A percentile compares a stretch with the other conserved stretches of the same genome.
phyloP scores from a whole-genome alignment of 331 rosid genomes.

The Quercus phellos region DNA sequence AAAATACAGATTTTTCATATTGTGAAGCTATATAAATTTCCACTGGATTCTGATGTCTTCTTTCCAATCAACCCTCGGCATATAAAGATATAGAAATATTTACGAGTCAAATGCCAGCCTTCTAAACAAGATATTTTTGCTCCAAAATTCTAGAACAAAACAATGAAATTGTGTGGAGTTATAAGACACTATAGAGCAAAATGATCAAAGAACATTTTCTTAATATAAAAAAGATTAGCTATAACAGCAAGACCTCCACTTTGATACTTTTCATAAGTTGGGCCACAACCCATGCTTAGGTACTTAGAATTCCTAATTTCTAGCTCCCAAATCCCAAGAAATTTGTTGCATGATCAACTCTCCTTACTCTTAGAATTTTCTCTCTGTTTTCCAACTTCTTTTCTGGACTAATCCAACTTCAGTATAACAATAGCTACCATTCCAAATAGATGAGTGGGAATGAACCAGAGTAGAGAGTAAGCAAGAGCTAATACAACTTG shows the following conservation, averaged over 20 bases:
- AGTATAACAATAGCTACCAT: neutral
- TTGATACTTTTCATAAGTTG: neutral
- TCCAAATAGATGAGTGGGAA: neutral
- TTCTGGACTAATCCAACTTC: neutral
- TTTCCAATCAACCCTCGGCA: neutral
- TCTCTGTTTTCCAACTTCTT: neutral
- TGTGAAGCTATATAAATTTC: neutral
- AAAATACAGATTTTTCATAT: neutral
- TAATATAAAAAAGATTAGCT: neutral
- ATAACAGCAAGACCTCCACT: neutral
- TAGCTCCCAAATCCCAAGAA: neutral
- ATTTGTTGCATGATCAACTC: neutral
- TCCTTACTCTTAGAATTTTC: too few relatives aligned
- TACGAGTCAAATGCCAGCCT: neutral
- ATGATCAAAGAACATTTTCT: neutral
- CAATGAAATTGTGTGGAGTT: neutral
- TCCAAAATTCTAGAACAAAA: neutral
- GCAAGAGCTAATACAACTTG: neutral
- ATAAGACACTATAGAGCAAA: neutral
- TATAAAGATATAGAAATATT: neutral
- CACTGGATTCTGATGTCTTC: neutral
- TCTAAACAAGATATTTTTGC: neutral
- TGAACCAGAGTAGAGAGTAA: neutral
- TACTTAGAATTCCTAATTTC: neutral
- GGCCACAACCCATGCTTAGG: neutral